A percentile compares a stretch with the other conserved stretches of the same genome.
These are phyloP conservation scores for Anthracocystis walkeri DNA, from an alignment of 1,284 basidiomycete species.

Conservation along the genomic window DNA sequence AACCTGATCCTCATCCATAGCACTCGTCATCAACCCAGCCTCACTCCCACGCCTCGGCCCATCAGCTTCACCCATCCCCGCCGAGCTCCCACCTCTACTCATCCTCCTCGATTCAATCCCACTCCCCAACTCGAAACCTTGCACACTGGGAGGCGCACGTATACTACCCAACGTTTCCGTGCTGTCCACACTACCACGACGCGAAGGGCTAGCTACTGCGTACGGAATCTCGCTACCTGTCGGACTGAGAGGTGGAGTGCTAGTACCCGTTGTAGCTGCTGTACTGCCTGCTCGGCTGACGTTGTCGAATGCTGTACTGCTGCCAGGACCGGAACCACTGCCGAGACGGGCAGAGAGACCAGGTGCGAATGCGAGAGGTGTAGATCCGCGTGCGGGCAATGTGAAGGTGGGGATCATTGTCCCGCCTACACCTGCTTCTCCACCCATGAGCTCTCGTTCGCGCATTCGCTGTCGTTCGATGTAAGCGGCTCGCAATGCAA, in stretches of 20 bases:
- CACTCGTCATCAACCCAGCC: constrained; percentile 21
- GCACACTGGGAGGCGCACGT: constrained; percentile 47
- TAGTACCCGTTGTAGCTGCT: constrained; percentile 56
- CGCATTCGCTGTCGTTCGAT: constrained; percentile 65
- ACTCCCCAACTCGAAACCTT: constrained; percentile 36
- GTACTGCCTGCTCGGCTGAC: constrained; percentile 60
- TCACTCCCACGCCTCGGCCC: constrained; percentile 26
- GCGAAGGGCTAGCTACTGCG: constrained; percentile 41
- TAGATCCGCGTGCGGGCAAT: constrained; percentile 34
- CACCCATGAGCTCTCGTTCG: constrained; percentile 59
- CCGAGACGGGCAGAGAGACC: constrained; percentile 43
- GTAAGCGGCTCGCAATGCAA: constrained; percentile 46
- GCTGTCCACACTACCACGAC: constrained; percentile 46
- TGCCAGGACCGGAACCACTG: constrained; percentile 11
- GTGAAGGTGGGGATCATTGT: constrained; percentile 42
- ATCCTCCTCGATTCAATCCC: constrained; percentile 49
- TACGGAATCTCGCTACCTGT: constrained; percentile 49
- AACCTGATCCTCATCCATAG: constrained; percentile 46
- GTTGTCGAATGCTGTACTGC: constrained; percentile 26
- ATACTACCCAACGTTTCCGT: constrained; percentile 52
- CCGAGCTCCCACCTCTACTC: constrained; percentile 48
- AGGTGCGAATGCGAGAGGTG: constrained; percentile 45
- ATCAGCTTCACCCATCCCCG: constrained; percentile 18
- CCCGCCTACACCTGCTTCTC: constrained; percentile 63
- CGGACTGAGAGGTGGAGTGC: constrained; percentile 47